phyloP scores from a whole-genome alignment of 2,329 filamentous ascomycete genomes.

The Botrytis byssoidea region DNA sequence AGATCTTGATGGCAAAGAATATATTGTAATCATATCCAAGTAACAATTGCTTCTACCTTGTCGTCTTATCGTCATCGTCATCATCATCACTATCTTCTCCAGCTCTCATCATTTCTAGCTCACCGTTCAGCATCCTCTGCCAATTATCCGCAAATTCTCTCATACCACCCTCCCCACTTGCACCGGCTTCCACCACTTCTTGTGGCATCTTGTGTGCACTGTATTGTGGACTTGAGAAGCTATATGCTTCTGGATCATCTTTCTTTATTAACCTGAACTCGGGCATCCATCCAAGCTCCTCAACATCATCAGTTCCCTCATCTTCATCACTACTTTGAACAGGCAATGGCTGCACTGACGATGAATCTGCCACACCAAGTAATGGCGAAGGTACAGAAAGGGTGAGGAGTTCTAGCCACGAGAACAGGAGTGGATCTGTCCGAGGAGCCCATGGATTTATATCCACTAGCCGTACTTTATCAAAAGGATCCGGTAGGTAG shows the following conservation, averaged over 20 bases:
- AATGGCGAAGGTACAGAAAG: slow-evolving; percentile 61
- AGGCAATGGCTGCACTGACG: slow-evolving; percentile 36
- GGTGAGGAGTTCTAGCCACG: slow-evolving; percentile 81
- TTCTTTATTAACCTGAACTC: slow-evolving; percentile 80
- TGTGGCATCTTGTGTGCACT: slow-evolving; percentile 93
- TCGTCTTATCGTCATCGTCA: slow-evolving; percentile 24
- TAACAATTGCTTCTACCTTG: background rate
- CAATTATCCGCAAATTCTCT: slow-evolving; percentile 77
- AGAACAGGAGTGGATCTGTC: slow-evolving; percentile 86
- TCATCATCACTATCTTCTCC: slow-evolving; percentile 43
- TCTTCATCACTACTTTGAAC: slow-evolving; percentile 44
- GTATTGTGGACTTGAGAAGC: slow-evolving; percentile 81
- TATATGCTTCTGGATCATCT: slow-evolving; percentile 85
- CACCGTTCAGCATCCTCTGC: slow-evolving; percentile 56
- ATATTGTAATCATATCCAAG: background rate
- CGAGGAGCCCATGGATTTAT: slow-evolving; percentile 91
- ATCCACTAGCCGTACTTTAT: slow-evolving; percentile 72
- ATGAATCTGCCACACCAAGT: slow-evolving; percentile 48
- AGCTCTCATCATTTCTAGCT: slow-evolving; percentile 40
- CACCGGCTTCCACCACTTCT: slow-evolving; percentile 77
- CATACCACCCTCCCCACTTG: slow-evolving; percentile 70
- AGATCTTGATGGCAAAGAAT: no score
- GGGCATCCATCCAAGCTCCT: slow-evolving; percentile 59
- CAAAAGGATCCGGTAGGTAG: slow-evolving; percentile 71
- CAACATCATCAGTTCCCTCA: slow-evolving; percentile 49